These are phyloP conservation scores for Rhodomyrtus psidioides DNA, from an alignment of 441 rosid species.

Conservation along the genomic window DNA sequence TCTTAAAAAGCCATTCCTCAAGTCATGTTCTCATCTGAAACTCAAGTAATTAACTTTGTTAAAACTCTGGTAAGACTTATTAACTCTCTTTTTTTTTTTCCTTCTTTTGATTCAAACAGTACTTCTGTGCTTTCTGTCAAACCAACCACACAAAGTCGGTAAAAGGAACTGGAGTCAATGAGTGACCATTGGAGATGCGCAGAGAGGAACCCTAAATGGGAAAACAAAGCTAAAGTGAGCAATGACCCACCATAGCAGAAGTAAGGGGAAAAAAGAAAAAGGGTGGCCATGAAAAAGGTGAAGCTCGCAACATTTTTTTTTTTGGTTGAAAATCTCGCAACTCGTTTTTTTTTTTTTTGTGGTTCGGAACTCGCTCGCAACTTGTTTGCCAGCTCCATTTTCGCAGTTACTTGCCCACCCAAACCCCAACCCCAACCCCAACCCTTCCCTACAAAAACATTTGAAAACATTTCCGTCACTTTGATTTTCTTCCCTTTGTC, in stretches of 20 bases:
- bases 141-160: background rate
- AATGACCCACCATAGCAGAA: background rate
- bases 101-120: background rate
- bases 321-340: background rate
- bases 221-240: background rate
- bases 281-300: background rate
- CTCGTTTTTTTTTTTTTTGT: too few species aligned
- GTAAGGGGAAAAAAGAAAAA: background rate
- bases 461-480: too few species aligned
- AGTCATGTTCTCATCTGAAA: background rate
- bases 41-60: background rate
- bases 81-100: background rate
- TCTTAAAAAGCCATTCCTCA: background rate
- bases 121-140: background rate
- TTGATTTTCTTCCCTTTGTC: background rate
- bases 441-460: background rate
- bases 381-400: background rate
- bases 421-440: background rate
- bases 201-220: background rate
- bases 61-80: background rate
- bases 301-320: background rate
- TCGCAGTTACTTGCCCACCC: background rate
- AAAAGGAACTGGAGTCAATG: background rate
- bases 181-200: background rate
- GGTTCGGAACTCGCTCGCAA: too few species aligned